Percentiles rank a stretch among this genome's conserved stretches.
These are phyloP conservation scores for Penicillium sp. DNA, from an alignment of 2,329 filamentous ascomycete species.

Conservation along the genomic window DNA sequence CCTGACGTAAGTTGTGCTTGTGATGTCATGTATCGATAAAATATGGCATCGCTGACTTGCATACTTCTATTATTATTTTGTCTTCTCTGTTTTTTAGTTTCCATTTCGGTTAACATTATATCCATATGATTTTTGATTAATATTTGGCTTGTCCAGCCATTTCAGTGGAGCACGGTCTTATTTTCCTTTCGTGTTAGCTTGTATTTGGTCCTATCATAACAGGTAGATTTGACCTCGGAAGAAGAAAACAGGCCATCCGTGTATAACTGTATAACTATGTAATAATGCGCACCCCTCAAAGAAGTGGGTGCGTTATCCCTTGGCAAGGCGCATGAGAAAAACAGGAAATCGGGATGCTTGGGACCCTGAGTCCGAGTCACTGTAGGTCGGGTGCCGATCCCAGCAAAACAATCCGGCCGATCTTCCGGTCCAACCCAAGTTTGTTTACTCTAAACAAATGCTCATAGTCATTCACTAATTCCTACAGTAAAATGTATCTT, in stretches of 20 bases:
- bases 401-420: slow-evolving; percentile 8
- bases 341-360: not conserved
- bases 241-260: not conserved
- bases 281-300: not conserved
- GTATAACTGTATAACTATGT: not conserved
- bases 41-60: not conserved
- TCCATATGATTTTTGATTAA: not conserved
- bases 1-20: slow-evolving; percentile 24
- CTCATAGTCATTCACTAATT: not conserved
- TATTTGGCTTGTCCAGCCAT: too few species aligned
- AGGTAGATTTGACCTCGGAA: not conserved
- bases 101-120: not conserved
- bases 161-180: too few species aligned
- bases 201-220: not conserved
- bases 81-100: not conserved
- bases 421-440: slow-evolving; percentile 1
- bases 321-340: not conserved
- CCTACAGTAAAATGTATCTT: too few species aligned
- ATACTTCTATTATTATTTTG: not conserved
- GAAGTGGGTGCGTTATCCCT: slow-evolving; percentile 1
- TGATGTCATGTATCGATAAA: slow-evolving; percentile 27
- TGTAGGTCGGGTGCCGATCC: slow-evolving; percentile 8
- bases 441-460: not conserved
- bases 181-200: too few species aligned
- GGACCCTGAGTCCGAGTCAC: not conserved